Evolutionary conservation across 352 stramenopile species (phyloP), one percentile per base, ranked within the genome.

Genomic region (Pilasporangium apinafurcum): DNA sequence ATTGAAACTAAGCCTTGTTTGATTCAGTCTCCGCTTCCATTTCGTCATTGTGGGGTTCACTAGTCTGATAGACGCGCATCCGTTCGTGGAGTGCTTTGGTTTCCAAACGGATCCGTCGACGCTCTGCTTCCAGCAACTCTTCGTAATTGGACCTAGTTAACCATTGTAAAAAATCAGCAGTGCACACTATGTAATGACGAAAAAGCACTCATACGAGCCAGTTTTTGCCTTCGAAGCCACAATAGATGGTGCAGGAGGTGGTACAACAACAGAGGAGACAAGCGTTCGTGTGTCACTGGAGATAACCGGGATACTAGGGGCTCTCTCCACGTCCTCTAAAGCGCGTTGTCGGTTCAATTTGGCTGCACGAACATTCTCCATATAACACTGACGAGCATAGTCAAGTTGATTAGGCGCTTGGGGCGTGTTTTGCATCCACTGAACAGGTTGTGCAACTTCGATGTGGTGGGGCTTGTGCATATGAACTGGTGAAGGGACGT

Each of bases 31-130:
- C n/a, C n/a, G n/a, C n/a, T n/a, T n/a, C n/a, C n/a, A n/a, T n/a
- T n/a, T n/a, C n/a, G n/a, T n/a, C n/a, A n/a, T n/a, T n/a, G n/a
- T n/a, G n/a, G n/a, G n/a, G n/a, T n/a, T n/a, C n/a, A n/a, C n/a
- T n/a, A n/a, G n/a, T n/a, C 8, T 14, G 31, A 12, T 36, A 14
- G 14, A 36, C 53, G n/a, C 64, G 59, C 68, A 85, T 85, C n/a
- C 62, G 55, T 13, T 81, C 64, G 21, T 80, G 64, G 5, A 85
- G 47, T 24, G 58, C 56, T 25, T 74, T 82, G n/a, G 59, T 75
- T 36, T 84, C 71, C 8, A 61, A 14, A 5, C 67, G 63, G 24
- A 84, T 37, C 16, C 71, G 62, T 4, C 43, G 45, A 9, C 71
- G 53, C 43, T 84, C 71, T 13, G 20, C 42, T 17, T 77, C 48